These are phyloP conservation scores for Pseudonitzschia multiseries DNA, from an alignment of 108 stramenopile species.

Conservation along the genomic window DNA sequence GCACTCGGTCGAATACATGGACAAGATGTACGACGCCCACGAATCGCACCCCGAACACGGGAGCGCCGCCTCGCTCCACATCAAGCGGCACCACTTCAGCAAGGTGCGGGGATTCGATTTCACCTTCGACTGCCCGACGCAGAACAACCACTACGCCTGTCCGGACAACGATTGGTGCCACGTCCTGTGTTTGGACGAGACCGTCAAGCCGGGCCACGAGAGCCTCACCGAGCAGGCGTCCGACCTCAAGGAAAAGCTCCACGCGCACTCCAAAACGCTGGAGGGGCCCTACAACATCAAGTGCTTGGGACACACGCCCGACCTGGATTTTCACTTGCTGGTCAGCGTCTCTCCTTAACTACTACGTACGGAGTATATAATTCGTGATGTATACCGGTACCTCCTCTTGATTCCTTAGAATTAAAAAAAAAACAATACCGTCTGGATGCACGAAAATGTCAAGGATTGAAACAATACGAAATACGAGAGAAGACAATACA, in stretches of 20 bases:
- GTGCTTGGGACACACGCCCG: slow-evolving; percentile 10
- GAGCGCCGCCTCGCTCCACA: not conserved
- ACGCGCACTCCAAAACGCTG: slow-evolving; percentile 1
- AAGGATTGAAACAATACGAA: too few species aligned
- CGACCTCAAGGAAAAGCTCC: slow-evolving; percentile 6
- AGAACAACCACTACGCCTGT: not conserved
- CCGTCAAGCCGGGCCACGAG: slow-evolving; percentile 16
- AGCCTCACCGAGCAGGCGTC: slow-evolving; percentile 1
- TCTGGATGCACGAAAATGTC: too few species aligned
- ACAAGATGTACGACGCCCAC: slow-evolving; percentile 13
- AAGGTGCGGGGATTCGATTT: slow-evolving; percentile 22
- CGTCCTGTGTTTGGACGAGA: slow-evolving; percentile 10
- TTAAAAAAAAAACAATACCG: too few species aligned
- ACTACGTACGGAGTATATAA: too few species aligned
- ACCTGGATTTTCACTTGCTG: slow-evolving; percentile 13
- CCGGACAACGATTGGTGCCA: slow-evolving; percentile 16
- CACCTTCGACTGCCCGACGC: slow-evolving; percentile 7
- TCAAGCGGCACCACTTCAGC: slow-evolving; percentile 15
- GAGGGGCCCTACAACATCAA: slow-evolving; percentile 15
- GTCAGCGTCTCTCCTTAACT: slow-evolving; percentile 14
- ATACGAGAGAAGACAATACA: too few species aligned
- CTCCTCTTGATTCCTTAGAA: too few species aligned
- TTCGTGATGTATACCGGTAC: too few species aligned
- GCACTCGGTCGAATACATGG: slow-evolving; percentile 16
- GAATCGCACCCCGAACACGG: not conserved